Base-by-base conservation (phyloP, 2,329 filamentous ascomycete species). In the Didymella lethalis region DNA sequence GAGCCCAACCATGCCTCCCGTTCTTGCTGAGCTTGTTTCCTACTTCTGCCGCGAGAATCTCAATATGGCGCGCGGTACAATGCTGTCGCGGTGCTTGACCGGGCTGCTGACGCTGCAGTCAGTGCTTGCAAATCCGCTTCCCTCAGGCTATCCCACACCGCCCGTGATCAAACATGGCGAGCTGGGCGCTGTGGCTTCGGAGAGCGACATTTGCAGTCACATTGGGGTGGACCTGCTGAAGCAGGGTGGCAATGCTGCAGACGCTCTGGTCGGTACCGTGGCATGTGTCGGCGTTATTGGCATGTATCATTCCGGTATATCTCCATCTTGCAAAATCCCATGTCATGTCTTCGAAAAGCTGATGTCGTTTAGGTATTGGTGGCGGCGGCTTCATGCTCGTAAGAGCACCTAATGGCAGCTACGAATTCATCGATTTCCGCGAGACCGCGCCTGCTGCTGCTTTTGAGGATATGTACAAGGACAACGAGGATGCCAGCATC, bases 381-480 rank as follows among this genome's bases (percentile, higher is more conserved):
- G 94, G 94, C 7, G 94, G 94, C 40, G 94, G 94, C 2, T 98
- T 98, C 78, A 90, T 93, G 84, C 82, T 97, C 5, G 86, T 97
- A 5, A 88, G 91, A 47, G 83, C 86, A 32, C 79, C 86, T 16
- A 82, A 91, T 58, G 92, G 92, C n/a, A 81, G 82, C 18, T 96
- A 93, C 72, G 92, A 96, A 72, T 88, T 89, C 58, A 88, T 98
- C 66, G 94, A 98, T 77, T 98, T 96, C 72, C 85, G 94, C 46
- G 94, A 98, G 76, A 87, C 90, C 0, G 94, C 94, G 0, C 94
- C 94, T 0, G 90, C 89, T 0, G 90, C 91, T 0, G 91, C 93
- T 0, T 88, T 84, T 64, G 83, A 93, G 76, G 86, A 96, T 69
- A 98, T 98, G 94, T 98, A 90, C 75, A 83, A 86, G 57, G 87